Evolutionary conservation across 352 stramenopile genomes (phyloP).

Genomic region (Pythium plurisporium): DNA sequence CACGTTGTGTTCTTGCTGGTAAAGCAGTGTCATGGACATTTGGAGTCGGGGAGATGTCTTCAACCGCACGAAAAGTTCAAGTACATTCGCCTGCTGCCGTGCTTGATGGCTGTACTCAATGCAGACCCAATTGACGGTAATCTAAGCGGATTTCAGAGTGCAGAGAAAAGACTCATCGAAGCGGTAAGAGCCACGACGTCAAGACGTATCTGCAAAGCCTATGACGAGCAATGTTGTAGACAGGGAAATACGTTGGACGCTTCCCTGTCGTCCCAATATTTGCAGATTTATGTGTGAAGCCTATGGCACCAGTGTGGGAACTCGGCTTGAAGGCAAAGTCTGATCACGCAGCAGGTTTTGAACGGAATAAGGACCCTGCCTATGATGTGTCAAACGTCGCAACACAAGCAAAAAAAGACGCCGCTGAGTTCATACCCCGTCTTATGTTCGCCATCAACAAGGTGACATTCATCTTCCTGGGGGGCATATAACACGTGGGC

Average conservation of each 20-base stretch:
- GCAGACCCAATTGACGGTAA: constrained; percentile 20
- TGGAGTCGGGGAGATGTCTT: constrained; percentile 36
- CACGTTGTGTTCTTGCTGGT: constrained; percentile 57
- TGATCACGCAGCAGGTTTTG: not conserved
- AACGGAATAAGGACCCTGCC: constrained; percentile 7
- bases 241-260: constrained; percentile 32
- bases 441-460: constrained; percentile 40
- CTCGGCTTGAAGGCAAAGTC: constrained; percentile 18
- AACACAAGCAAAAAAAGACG: constrained; percentile 22
- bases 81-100: constrained; percentile 45
- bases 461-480: too few species aligned
- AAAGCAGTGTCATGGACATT: constrained; percentile 39
- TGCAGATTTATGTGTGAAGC: constrained; percentile 44
- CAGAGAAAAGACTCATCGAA: constrained; percentile 54
- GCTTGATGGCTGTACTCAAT: constrained; percentile 44
- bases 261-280: constrained; percentile 50
- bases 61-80: constrained; percentile 41
- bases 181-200: constrained; percentile 37
- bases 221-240: constrained; percentile 19
- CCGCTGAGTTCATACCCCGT: constrained; percentile 30
- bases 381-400: constrained; percentile 9
- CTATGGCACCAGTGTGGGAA: constrained; percentile 20
- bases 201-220: too few species aligned
- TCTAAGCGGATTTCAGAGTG: constrained; percentile 24
- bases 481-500: too few species aligned